A percentile compares a stretch with the other conserved stretches of the same genome.
Conservation (phyloP, 768 basidiomycete species). For the Russula compacta region DNA sequence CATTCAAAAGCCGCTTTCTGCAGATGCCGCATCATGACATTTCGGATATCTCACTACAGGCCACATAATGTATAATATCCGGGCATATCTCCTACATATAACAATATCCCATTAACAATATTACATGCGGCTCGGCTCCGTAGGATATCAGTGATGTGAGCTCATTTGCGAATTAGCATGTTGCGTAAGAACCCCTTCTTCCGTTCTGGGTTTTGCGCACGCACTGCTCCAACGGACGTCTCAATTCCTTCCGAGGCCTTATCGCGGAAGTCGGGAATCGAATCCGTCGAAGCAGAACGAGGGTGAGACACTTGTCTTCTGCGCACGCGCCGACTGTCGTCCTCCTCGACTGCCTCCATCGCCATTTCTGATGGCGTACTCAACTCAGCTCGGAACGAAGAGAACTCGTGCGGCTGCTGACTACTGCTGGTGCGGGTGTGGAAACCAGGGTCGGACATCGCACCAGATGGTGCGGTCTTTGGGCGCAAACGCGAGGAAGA, state of each 20-base stretch:
- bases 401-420: conserved; percentile 11
- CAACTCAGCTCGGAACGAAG: background rate
- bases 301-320: conserved; percentile 28
- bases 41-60: background rate
- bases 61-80: conserved; percentile 12
- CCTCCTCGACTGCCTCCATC: background rate
- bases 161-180: conserved; percentile 32
- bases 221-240: background rate
- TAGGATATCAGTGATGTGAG: background rate
- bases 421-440: conserved; percentile 18
- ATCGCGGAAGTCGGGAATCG: conserved; percentile 31
- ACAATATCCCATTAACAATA: conserved; percentile 9
- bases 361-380: background rate
- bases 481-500: conserved; percentile 15
- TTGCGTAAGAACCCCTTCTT: conserved; percentile 35
- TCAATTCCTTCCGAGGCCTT: background rate
- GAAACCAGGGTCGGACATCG: conserved; percentile 16
- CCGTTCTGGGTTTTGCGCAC: conserved; percentile 22
- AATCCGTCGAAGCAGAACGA: conserved; percentile 51
- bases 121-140: background rate
- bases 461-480: conserved; percentile 14
- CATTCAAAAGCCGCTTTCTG: conserved; percentile 33
- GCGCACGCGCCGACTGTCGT: background rate
- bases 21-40: conserved; percentile 22
- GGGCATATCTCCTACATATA: conserved; percentile 16